Conservation (phyloP, 1,284 basidiomycete species). For the Ganoderma sp. region DNA sequence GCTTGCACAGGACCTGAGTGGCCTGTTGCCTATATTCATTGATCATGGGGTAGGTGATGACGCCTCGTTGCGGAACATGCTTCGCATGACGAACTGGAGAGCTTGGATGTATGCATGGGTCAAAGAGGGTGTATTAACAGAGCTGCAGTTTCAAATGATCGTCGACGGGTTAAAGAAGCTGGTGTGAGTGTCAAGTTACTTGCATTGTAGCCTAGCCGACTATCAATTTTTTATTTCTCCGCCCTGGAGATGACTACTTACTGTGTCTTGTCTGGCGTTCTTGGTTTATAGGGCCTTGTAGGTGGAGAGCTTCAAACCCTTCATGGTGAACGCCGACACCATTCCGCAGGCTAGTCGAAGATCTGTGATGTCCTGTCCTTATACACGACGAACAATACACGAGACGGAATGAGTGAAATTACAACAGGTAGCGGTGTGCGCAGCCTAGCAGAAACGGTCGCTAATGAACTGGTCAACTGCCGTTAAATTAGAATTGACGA, state of each 20-base stretch:
- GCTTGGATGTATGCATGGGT: conserved; percentile 28
- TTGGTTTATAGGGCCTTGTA: background rate
- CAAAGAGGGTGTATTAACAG: conserved; percentile 21
- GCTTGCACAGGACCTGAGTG: conserved; percentile 22
- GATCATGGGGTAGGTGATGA: conserved; percentile 15
- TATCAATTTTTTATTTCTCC: background rate
- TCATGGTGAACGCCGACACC: background rate
- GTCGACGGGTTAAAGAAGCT: conserved; percentile 18
- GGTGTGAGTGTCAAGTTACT: background rate
- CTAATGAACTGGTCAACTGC: conserved; percentile 3
- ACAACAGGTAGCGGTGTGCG: background rate
- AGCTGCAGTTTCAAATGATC: conserved; percentile 28
- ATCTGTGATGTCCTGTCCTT: background rate
- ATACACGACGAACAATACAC: background rate
- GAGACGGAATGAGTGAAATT: background rate
- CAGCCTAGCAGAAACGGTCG: conserved; percentile 19
- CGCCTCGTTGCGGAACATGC: conserved; percentile 14
- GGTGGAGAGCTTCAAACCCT: background rate
- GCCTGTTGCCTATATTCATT: conserved; percentile 19
- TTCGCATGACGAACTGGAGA: conserved; percentile 16
- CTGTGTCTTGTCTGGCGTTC: background rate
- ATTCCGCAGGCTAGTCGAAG: background rate
- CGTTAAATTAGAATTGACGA: background rate
- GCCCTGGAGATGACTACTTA: background rate
- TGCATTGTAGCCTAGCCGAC: background rate